Conservation (phyloP, 2,329 filamentous ascomycete species). For the Pseudogymnoascus sp. region DNA sequence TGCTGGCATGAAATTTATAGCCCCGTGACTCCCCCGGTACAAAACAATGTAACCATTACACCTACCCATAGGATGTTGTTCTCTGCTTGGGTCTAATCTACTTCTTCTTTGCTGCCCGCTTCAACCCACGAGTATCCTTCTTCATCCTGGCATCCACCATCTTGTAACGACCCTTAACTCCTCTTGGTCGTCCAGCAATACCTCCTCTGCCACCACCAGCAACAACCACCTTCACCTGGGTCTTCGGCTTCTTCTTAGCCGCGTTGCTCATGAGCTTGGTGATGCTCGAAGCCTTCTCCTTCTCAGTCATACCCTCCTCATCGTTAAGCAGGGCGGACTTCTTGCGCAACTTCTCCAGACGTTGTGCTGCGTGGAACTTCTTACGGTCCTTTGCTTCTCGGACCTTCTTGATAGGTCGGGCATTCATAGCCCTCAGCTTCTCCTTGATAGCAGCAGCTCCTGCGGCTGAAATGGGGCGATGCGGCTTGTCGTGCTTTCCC, state of each 20-base stretch:
- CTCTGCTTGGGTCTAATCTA: conserved; percentile 27
- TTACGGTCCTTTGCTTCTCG: conserved; percentile 92
- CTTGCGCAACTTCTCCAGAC: conserved; percentile 89
- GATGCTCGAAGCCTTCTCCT: conserved; percentile 87
- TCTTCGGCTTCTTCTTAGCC: conserved; percentile 75
- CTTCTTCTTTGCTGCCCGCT: conserved; percentile 69
- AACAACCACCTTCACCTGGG: conserved; percentile 79
- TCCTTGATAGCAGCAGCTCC: conserved; percentile 89
- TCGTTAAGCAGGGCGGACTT: conserved; percentile 86
- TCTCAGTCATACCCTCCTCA: conserved; percentile 88
- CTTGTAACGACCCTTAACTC: conserved; percentile 93
- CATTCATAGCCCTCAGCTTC: conserved; percentile 85
- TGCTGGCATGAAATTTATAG: background rate
- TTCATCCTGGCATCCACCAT: conserved; percentile 94
- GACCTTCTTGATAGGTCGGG: conserved; percentile 97
- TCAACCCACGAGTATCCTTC: conserved; percentile 87
- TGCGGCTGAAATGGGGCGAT: conserved; percentile 85
- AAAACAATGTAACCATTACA: conserved; percentile 4
- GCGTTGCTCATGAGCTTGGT: conserved; percentile 72
- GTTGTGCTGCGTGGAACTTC: conserved; percentile 89
- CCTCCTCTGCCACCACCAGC: conserved; percentile 77
- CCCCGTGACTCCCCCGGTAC: background rate
- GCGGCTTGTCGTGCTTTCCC: conserved; percentile 66
- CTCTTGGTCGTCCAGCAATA: conserved; percentile 75
- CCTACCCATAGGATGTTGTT: background rate